These are phyloP conservation scores for Neoboletus subvelutipes DNA, from an alignment of 768 basidiomycete species.

Conservation along the genomic window DNA sequence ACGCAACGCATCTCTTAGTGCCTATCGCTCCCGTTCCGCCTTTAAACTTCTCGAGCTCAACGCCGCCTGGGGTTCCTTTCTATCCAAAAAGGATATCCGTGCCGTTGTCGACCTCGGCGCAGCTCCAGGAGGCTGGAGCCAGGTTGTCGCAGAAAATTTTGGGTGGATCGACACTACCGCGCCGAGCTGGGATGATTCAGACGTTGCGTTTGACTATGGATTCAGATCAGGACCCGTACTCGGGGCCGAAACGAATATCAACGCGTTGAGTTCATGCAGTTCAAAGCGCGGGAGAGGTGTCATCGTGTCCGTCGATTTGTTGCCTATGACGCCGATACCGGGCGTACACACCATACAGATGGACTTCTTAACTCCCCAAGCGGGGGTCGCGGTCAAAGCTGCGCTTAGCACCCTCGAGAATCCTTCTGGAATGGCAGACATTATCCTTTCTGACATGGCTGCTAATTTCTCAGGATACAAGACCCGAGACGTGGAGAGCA, in stretches of 20 bases:
- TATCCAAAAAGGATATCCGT: slow-evolving; percentile 49
- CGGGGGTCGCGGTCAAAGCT: slow-evolving; percentile 45
- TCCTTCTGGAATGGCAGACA: slow-evolving; percentile 56
- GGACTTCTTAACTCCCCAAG: slow-evolving; percentile 68
- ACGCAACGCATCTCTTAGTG: slow-evolving; percentile 42
- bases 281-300: slow-evolving; percentile 27
- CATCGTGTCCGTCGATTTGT: slow-evolving; percentile 80
- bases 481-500: slow-evolving; percentile 60
- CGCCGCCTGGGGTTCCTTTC: slow-evolving; percentile 50
- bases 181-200: background rate
- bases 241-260: background rate
- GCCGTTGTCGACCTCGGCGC: slow-evolving; percentile 86
- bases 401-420: slow-evolving; percentile 34
- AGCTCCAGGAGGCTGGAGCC: slow-evolving; percentile 94
- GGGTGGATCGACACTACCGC: slow-evolving; percentile 40
- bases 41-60: slow-evolving; percentile 90
- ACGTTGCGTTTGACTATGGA: background rate
- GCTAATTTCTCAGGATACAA: slow-evolving; percentile 76
- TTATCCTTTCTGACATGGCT: slow-evolving; percentile 91
- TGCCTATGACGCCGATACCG: slow-evolving; percentile 67
- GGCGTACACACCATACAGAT: slow-evolving; percentile 74
- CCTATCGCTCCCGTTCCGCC: slow-evolving; percentile 83
- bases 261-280: slow-evolving; percentile 21
- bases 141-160: slow-evolving; percentile 69
- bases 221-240: background rate